A percentile compares a stretch with the other conserved stretches of the same genome.
Evolutionary conservation across 1,284 basidiomycete species (phyloP).

Genomic region (Anthracocystis panici-leucophaei): DNA sequence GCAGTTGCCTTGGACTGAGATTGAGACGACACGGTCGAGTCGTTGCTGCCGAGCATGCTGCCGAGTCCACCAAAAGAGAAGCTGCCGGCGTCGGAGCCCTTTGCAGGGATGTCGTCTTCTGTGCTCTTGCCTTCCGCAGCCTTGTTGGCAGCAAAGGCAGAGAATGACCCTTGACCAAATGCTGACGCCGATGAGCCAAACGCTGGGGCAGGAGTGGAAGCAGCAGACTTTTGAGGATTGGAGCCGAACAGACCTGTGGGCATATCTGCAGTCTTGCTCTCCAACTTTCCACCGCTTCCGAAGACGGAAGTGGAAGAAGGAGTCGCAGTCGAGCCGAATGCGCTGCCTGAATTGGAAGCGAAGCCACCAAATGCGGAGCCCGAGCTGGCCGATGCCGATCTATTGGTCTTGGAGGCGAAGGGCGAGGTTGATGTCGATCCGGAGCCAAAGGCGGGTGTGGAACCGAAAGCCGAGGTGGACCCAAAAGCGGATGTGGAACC

Average conservation of each 20-base stretch:
- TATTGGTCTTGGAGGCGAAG: slow-evolving; percentile 23
- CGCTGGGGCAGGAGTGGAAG: slow-evolving; percentile 14
- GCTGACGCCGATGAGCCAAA: slow-evolving; percentile 28
- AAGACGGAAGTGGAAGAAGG: slow-evolving; percentile 32
- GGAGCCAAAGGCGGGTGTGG: slow-evolving; percentile 52
- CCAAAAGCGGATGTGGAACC: slow-evolving; percentile 67
- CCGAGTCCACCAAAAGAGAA: slow-evolving; percentile 53
- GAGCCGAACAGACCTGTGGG: slow-evolving; percentile 21
- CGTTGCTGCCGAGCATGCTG: slow-evolving; percentile 29
- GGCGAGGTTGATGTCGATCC: slow-evolving; percentile 21
- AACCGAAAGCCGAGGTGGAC: slow-evolving; percentile 39
- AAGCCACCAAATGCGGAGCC: slow-evolving; percentile 46
- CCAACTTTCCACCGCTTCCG: slow-evolving; percentile 41
- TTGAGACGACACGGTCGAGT: slow-evolving; percentile 15
- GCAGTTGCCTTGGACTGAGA: slow-evolving; percentile 5
- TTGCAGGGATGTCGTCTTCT: slow-evolving; percentile 1
- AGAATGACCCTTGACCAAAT: slow-evolving; percentile 36
- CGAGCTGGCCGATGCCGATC: slow-evolving; percentile 21
- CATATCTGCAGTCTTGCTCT: slow-evolving; percentile 14
- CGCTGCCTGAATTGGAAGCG: slow-evolving; percentile 30
- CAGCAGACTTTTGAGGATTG: not conserved
- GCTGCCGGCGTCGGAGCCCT: slow-evolving; percentile 21
- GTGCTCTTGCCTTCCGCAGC: slow-evolving; percentile 34
- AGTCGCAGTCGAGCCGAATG: slow-evolving; percentile 22
- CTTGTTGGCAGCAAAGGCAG: slow-evolving; percentile 43